A percentile compares a stretch with the other conserved stretches of the same genome.
These are phyloP conservation scores for Calonectria honghensis DNA, from an alignment of 2,329 filamentous ascomycete species.

Conservation along the genomic window DNA sequence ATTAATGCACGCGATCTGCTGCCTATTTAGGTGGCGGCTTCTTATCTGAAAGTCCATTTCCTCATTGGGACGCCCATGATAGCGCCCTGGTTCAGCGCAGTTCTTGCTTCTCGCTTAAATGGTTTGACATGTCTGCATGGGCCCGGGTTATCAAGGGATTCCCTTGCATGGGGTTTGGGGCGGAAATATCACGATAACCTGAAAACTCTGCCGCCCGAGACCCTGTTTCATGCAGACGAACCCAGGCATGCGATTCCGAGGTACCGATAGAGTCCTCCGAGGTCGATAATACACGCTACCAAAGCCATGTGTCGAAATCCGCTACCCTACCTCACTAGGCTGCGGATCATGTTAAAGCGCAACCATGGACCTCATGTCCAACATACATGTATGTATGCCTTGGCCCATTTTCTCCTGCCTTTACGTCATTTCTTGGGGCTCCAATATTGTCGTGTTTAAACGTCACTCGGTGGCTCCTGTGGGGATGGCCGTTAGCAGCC, in stretches of 20 bases:
- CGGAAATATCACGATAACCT: constrained; percentile 11
- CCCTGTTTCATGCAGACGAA: constrained; percentile 23
- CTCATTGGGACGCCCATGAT: constrained; percentile 6
- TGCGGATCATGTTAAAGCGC: neutral
- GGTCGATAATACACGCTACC: neutral
- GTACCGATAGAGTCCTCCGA: neutral
- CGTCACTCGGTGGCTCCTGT: constrained; percentile 20
- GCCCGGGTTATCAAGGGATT: constrained; percentile 10
- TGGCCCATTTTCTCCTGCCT: neutral
- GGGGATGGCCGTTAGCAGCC: constrained; percentile 1
- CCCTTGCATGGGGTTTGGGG: constrained; percentile 24
- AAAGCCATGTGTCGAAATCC: neutral
- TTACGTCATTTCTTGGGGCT: constrained; percentile 6
- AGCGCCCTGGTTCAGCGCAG: neutral
- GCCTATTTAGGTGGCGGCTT: constrained; percentile 4
- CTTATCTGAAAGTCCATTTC: neutral
- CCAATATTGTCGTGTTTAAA: constrained; percentile 1
- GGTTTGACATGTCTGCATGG: constrained; percentile 10
- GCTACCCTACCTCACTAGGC: too few relatives aligned
- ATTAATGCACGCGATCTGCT: constrained; percentile 20
- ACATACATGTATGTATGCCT: neutral
- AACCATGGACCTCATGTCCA: neutral
- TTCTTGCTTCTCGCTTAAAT: constrained; percentile 11
- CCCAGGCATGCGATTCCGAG: neutral
- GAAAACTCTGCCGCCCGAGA: constrained; percentile 10